Percentiles rank a stretch among this genome's conserved stretches.
phyloP scores from a whole-genome alignment of 2,329 filamentous ascomycete species.

The Ophiostoma australiae region DNA sequence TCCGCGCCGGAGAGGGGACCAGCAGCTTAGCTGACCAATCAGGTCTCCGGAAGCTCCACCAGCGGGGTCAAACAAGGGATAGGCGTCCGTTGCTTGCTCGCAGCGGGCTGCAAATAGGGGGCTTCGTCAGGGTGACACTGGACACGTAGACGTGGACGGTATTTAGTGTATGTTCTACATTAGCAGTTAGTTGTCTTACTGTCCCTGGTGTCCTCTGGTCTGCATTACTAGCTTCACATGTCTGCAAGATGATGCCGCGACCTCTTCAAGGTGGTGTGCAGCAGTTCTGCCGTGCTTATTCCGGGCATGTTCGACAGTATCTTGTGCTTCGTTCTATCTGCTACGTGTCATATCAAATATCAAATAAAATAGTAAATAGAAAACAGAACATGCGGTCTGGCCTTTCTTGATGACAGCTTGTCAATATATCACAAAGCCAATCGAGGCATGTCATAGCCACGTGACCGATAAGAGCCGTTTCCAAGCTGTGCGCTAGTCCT shows the following conservation, averaged over 20 bases:
- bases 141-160: conserved; percentile 13
- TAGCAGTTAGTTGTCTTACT: not conserved
- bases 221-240: not conserved
- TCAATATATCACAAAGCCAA: not conserved
- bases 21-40: conserved; percentile 14
- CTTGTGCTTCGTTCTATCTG: not conserved
- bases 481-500: conserved; percentile 14
- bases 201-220: not conserved
- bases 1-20: conserved; percentile 24
- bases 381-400: not conserved
- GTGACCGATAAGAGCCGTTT: conserved; percentile 9
- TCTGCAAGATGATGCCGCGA: not conserved
- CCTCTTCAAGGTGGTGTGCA: not conserved
- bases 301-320: not conserved
- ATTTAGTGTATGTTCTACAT: not conserved
- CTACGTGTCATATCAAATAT: not conserved
- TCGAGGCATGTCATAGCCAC: not conserved
- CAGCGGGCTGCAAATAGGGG: conserved; percentile 20
- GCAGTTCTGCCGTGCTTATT: not conserved
- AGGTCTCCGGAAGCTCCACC: conserved; percentile 20
- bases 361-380: not conserved
- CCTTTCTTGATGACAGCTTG: not conserved
- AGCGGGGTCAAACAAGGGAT: conserved; percentile 18
- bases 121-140: conserved; percentile 14
- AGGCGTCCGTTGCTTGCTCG: conserved; percentile 7